These are phyloP conservation scores for Achlya hypogyna DNA, from an alignment of 352 stramenopile species.

Conservation along the genomic window DNA sequence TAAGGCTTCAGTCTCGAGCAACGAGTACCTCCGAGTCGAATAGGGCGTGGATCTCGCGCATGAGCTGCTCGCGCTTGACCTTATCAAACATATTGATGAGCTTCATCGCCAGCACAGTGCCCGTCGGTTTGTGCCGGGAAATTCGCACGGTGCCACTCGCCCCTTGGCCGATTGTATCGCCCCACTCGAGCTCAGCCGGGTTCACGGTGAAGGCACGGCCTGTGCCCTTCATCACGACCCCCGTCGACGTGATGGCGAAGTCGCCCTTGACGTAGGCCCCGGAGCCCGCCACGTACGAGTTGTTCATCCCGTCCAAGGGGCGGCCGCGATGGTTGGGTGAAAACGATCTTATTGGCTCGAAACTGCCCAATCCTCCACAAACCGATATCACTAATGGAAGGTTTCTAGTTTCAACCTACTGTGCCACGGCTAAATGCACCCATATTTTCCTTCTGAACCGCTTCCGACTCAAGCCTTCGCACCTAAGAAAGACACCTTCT, in stretches of 20 bases:
- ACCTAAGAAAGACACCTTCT: no score
- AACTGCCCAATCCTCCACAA: no score
- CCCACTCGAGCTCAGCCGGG: constrained; percentile 70
- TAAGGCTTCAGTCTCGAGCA: neutral
- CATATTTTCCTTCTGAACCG: no score
- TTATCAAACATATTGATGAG: constrained; percentile 87
- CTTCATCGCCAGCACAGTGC: constrained; percentile 77
- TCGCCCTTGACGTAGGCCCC: constrained; percentile 73
- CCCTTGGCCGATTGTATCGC: constrained; percentile 60
- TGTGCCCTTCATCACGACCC: constrained; percentile 71
- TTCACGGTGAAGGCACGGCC: constrained; percentile 69
- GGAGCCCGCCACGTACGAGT: constrained; percentile 62
- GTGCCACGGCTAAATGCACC: no score
- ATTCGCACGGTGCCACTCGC: constrained; percentile 60
- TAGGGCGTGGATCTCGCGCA: constrained; percentile 83
- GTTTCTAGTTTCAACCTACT: no score
- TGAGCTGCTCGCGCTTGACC: constrained; percentile 74
- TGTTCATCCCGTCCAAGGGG: constrained; percentile 32
- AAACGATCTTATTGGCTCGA: no score
- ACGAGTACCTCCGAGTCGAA: constrained; percentile 55
- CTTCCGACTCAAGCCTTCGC: no score
- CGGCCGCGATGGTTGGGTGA: neutral
- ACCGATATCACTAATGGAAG: no score
- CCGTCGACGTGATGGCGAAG: constrained; percentile 69
- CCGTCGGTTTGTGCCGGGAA: constrained; percentile 55